Percentiles rank a stretch among this genome's conserved stretches.
Evolutionary conservation across 1,284 basidiomycete genomes (phyloP).

Genomic region (Pseudozyma pruni): DNA sequence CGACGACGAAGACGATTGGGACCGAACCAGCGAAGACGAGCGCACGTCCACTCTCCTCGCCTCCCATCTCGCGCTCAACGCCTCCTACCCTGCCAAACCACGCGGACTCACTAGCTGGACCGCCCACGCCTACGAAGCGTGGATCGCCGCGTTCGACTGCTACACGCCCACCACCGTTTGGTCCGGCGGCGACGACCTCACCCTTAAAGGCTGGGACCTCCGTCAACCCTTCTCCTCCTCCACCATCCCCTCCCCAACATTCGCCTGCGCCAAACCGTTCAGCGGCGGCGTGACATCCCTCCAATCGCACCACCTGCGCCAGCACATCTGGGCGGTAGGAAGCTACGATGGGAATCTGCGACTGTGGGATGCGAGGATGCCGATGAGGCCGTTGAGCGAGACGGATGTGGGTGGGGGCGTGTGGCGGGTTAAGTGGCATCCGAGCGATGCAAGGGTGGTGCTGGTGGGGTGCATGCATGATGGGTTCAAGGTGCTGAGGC

Average conservation of each 20-base stretch:
- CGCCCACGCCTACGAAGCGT: conserved; percentile 93
- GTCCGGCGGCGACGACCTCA: conserved; percentile 93
- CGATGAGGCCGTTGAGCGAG: conserved; percentile 73
- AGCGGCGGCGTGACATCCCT: conserved; percentile 92
- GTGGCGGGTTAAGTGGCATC: conserved; percentile 98
- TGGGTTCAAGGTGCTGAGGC: conserved; percentile 77
- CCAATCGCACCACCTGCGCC: conserved; percentile 81
- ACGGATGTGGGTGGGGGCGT: conserved; percentile 87
- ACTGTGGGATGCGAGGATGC: conserved; percentile 84
- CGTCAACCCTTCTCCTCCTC: conserved; percentile 49
- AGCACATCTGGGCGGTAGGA: conserved; percentile 88
- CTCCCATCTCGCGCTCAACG: conserved; percentile 24
- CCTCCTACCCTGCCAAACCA: conserved; percentile 20
- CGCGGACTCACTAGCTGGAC: conserved; percentile 73
- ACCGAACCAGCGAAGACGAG: conserved; percentile 33
- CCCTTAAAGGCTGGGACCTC: conserved; percentile 88
- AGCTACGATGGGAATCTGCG: conserved; percentile 88
- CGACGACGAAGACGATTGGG: conserved; percentile 35
- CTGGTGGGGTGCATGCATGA: conserved; percentile 96
- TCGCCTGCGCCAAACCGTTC: conserved; percentile 80
- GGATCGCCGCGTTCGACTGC: conserved; percentile 90
- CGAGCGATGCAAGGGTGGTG: conserved; percentile 73
- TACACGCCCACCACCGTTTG: conserved; percentile 77
- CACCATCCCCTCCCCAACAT: conserved; percentile 71
- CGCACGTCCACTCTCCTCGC: conserved; percentile 6